Percentiles rank a stretch among this genome's conserved stretches.
Evolutionary conservation across 495 filamentous ascomycete genomes (phyloP).

Genomic region (Penicillium steckii): DNA sequence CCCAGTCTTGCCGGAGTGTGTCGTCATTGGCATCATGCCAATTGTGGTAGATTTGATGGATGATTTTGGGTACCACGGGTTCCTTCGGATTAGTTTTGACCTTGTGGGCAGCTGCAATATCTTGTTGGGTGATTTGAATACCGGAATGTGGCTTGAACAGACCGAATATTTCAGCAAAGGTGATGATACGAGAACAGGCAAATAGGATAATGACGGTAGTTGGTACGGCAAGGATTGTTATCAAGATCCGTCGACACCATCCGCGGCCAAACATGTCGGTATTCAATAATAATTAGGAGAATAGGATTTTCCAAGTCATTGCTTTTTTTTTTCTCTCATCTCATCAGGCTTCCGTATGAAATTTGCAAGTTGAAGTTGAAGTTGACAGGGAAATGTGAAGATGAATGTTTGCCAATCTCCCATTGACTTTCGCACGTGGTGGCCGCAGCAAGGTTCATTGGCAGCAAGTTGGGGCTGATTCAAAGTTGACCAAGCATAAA

Average conservation of each 20-base stretch:
- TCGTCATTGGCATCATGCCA: conserved; percentile 4
- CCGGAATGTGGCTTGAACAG: conserved; percentile 41
- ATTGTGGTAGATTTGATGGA: conserved; percentile 10
- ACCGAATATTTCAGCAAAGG: conserved; percentile 20
- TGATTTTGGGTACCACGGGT: conserved; percentile 6
- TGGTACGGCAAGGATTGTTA: neutral
- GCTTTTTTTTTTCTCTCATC: too few relatives aligned
- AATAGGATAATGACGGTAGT: neutral
- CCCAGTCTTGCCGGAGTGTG: conserved; percentile 7
- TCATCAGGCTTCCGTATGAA: too few relatives aligned
- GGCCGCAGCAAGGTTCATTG: neutral
- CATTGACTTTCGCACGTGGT: neutral
- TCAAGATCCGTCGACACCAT: neutral
- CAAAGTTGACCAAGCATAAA: too few relatives aligned
- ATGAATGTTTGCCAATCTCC: too few relatives aligned
- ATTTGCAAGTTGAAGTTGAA: neutral
- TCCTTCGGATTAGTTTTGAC: neutral
- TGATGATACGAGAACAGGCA: conserved; percentile 4
- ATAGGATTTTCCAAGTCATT: too few relatives aligned
- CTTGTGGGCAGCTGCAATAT: conserved; percentile 7
- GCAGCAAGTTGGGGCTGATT: too few relatives aligned
- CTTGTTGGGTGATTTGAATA: conserved; percentile 39
- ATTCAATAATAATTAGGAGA: too few relatives aligned
- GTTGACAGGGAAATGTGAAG: too few relatives aligned
- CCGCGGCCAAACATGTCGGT: neutral